These are phyloP conservation scores for Hanseniaspora nectarophila DNA, from an alignment of 805 yeast genomes.

Conservation along the genomic window DNA sequence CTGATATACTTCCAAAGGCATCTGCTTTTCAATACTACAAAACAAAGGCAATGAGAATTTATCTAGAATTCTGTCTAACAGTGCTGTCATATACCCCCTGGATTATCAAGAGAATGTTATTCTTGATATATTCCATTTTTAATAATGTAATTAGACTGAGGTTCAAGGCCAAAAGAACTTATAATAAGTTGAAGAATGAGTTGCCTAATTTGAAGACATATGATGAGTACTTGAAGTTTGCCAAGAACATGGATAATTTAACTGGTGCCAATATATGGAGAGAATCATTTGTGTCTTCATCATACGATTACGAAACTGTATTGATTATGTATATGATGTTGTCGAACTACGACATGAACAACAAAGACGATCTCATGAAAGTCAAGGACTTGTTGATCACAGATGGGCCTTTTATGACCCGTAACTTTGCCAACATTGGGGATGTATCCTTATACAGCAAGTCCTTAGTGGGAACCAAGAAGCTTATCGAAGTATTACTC, in stretches of 20 bases:
- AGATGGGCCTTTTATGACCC: constrained; percentile 52
- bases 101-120: background rate
- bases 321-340: constrained; percentile 58
- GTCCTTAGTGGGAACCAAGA: constrained; percentile 78
- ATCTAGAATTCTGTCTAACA: constrained; percentile 7
- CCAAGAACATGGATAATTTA: constrained; percentile 38
- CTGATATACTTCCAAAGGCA: background rate
- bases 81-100: constrained; percentile 4
- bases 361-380: constrained; percentile 37
- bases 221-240: constrained; percentile 57
- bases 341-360: constrained; percentile 37
- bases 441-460: constrained; percentile 67
- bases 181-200: constrained; percentile 27
- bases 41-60: constrained; percentile 6
- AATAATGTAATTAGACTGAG: background rate
- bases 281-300: constrained; percentile 65
- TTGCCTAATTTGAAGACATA: constrained; percentile 44
- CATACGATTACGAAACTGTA: constrained; percentile 75
- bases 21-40: constrained; percentile 8
- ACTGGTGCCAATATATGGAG: constrained; percentile 58
- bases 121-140: background rate
- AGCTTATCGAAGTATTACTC: constrained; percentile 51
- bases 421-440: constrained; percentile 87
- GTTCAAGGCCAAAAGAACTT: constrained; percentile 5
- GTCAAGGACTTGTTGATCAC: constrained; percentile 58